Percentiles rank a stretch among this genome's conserved stretches.
Evolutionary conservation across 2,329 filamentous ascomycete species (phyloP).

Genomic region (Grosmannia serpens): DNA sequence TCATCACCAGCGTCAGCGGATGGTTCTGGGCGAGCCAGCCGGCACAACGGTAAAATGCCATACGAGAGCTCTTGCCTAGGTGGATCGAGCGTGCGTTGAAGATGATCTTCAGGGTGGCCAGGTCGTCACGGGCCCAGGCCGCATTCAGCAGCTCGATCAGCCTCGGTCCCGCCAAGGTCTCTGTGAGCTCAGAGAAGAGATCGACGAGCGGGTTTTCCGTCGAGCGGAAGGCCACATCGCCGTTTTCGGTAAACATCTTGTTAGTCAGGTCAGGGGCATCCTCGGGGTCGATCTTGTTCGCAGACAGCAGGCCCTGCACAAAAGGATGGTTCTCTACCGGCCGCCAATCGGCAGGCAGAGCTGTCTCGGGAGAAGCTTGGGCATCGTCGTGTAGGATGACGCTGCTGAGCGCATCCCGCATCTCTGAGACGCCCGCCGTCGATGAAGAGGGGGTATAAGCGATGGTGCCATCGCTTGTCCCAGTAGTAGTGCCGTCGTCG

Average conservation of each 20-base stretch:
- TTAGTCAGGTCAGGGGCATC: constrained; percentile 14
- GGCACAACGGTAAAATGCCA: constrained; percentile 38
- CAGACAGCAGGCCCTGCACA: constrained; percentile 11
- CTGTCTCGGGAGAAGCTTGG: background rate
- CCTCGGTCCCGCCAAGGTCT: constrained; percentile 22
- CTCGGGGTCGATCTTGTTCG: background rate
- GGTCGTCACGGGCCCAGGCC: constrained; percentile 37
- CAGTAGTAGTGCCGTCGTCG: constrained; percentile 14
- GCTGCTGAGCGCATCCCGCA: background rate
- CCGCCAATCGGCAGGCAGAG: too few relatives aligned
- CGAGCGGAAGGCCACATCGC: constrained; percentile 34
- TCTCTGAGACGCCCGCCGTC: background rate
- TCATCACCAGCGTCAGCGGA: constrained; percentile 39
- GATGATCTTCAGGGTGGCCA: constrained; percentile 44
- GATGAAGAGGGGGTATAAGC: background rate
- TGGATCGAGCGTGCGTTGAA: constrained; percentile 52
- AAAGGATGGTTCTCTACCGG: background rate
- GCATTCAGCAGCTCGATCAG: constrained; percentile 30
- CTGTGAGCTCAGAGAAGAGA: constrained; percentile 40
- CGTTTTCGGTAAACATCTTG: constrained; percentile 41
- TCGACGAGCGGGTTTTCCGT: constrained; percentile 36
- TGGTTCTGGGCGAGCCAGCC: constrained; percentile 46
- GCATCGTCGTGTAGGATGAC: background rate
- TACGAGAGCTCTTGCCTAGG: constrained; percentile 41
- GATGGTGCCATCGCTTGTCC: constrained; percentile 3